Base-by-base conservation (phyloP, 176 grass and related monocot species). In the Thalia dealbata region DNA sequence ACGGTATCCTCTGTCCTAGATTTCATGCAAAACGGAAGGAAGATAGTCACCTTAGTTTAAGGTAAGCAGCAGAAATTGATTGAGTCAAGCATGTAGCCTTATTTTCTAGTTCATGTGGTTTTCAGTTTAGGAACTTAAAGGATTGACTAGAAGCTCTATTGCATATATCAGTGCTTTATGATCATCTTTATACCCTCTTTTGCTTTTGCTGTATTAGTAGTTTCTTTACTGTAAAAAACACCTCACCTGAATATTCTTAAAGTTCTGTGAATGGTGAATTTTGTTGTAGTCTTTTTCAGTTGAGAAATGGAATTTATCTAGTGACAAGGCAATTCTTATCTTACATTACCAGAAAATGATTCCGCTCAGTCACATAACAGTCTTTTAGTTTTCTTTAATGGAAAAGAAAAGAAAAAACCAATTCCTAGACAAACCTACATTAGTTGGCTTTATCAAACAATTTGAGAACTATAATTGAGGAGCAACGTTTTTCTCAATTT, bases 1-100 rank as follows among this genome's bases (percentile, higher is more conserved):
- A 85, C 60, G 90, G 90, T 52, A 73, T 99, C 16, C 86, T 99
- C 76, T 80, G 89, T 73, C 95, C 95, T 73, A 93, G 95, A 80
- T 93, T 99, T 81, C 84, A 84, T 52, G 78, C 95, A 19, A 61
- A 84, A 80, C 74, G 77, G 62, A 93, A 83, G 80, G 90, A 99
- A 75, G 61, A 18, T 18, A 88, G 79, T 69, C 77, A 84, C 14
- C 87, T 85, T 32, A 82, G 75, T 83, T 67, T 27, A 78, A 72
- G 68, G 73, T 21, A 71, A 79, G 76, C 83, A 91, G 55, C 77
- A 78, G 46, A 86, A 85, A 72, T 43, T 81, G 35, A 24, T 90
- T 91, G 72, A 92, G 81, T 84, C 13, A 67, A 71, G 68, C 10
- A 38, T 23, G 52, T 78, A 41, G 16, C 76, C 24, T 61, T 78